phyloP scores from a whole-genome alignment of 2,329 filamentous ascomycete species.

The Amauroascus verrucosus region DNA sequence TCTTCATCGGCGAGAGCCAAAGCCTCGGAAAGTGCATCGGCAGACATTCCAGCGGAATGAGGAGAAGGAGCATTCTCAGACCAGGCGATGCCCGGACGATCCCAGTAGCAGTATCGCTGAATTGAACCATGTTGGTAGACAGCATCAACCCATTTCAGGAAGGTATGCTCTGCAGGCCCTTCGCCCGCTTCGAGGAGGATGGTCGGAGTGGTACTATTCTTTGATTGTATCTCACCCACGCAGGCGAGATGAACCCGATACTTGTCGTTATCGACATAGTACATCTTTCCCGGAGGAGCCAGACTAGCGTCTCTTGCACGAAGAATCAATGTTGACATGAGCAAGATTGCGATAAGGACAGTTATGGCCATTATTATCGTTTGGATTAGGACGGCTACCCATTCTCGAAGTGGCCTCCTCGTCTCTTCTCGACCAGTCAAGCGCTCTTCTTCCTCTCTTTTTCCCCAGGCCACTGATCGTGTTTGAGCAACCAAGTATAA shows the following conservation, averaged over 20 bases:
- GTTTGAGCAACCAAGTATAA: constrained; percentile 72
- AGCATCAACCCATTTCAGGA: constrained; percentile 70
- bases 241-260: constrained; percentile 84
- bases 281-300: constrained; percentile 60
- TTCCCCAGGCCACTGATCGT: constrained; percentile 79
- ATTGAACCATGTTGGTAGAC: constrained; percentile 73
- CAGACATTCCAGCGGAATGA: constrained; percentile 84
- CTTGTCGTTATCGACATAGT: constrained; percentile 71
- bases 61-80: constrained; percentile 88
- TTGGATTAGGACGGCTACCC: constrained; percentile 67
- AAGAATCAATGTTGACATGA: constrained; percentile 69
- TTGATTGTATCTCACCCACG: constrained; percentile 50
- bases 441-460: constrained; percentile 82
- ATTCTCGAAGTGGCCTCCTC: constrained; percentile 69
- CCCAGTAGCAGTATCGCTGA: constrained; percentile 84
- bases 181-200: constrained; percentile 80
- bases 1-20: constrained; percentile 68
- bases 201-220: constrained; percentile 54
- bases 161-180: constrained; percentile 62
- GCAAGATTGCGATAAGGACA: constrained; percentile 57
- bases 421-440: constrained; percentile 83
- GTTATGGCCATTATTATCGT: constrained; percentile 62
- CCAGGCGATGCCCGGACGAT: constrained; percentile 82
- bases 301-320: constrained; percentile 70
- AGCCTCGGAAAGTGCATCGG: constrained; percentile 78